Conservation (phyloP, 768 basidiomycete genomes). For the Chalciporus piperatus region DNA sequence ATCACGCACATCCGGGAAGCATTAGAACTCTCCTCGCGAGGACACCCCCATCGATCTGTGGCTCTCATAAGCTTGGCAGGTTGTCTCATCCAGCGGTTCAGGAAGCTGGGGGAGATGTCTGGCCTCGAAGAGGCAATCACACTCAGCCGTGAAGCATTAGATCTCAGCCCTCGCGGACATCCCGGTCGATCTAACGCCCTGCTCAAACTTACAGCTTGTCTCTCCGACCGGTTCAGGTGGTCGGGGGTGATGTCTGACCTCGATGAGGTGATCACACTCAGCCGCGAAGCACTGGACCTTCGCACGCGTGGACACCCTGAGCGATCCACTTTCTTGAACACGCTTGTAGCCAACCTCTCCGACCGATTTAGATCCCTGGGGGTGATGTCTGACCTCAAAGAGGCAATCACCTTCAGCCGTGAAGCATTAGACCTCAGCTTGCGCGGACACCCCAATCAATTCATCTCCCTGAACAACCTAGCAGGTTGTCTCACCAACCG, state of each 20-base stretch:
- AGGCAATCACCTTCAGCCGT: neutral
- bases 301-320: too few relatives aligned
- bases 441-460: constrained; percentile 5
- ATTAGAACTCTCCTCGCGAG: neutral
- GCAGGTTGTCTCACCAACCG: constrained; percentile 4
- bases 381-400: neutral
- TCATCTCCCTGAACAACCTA: constrained; percentile 11
- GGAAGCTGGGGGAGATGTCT: neutral
- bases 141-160: constrained; percentile 2
- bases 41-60: neutral
- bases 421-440: constrained; percentile 1
- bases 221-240: too few relatives aligned
- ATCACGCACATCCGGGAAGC: neutral
- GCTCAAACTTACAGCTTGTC: too few relatives aligned
- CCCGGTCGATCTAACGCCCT: constrained; percentile 5
- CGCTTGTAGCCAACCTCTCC: too few relatives aligned
- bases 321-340: too few relatives aligned
- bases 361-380: neutral
- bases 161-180: constrained; percentile 4
- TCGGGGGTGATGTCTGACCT: too few relatives aligned
- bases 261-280: too few relatives aligned
- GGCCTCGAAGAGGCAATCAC: constrained; percentile 17
- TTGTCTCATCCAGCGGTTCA: neutral
- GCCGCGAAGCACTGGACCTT: too few relatives aligned
- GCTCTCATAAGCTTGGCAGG: neutral